Evolutionary conservation across 1,284 basidiomycete species (phyloP), one percentile per base, ranked within the genome.

Genomic region (Fomitopsis palustris): DNA sequence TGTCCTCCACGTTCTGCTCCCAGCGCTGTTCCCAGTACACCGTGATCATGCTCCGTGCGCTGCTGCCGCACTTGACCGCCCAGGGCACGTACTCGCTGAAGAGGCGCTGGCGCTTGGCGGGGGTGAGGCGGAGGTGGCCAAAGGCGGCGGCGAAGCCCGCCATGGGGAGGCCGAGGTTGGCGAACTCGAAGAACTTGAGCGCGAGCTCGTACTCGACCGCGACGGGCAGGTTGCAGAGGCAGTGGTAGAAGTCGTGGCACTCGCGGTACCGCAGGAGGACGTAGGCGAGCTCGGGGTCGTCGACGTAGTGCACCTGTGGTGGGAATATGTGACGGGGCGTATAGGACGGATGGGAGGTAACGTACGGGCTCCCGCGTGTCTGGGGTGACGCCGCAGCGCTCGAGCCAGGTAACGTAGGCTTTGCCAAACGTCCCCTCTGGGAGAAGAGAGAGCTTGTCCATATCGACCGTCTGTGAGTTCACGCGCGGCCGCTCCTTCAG

Each of bases 231-330:
- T 86, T 86, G 72, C 88, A 87, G 57, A 98, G 83, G 61, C 93
- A 89, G 70, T 98, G 96, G 72, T 97, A 97, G 68, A 97, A 90
- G 76, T 98, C 94, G 75, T 98, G 96, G 65, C 92, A 96, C 77
- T 99, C 96, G 39, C 97, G 90, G 73, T 99, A 99, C 45, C 97
- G 89, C 67, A 97, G 94, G 89, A 99, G 95, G 58, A 98, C 93
- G 73, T 98, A 97, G 29, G 95, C 95, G 12, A 96, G 83, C 67
- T 95, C 93, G 1, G 94, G 92, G 65, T 96, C 94, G 69, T 93
- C 85, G 65, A 99, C 92, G 72, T 98, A 98, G 65, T 90, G 91
- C 4, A 97, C 94, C 94, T 92, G 81, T 23, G 19, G 17, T 8
- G 23, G 25, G 4, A 4, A 5, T 57, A 16, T 31, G 41, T 35